Evolutionary conservation across 2,329 filamentous ascomycete species (phyloP).

Genomic region (Alternaria conjuncta): DNA sequence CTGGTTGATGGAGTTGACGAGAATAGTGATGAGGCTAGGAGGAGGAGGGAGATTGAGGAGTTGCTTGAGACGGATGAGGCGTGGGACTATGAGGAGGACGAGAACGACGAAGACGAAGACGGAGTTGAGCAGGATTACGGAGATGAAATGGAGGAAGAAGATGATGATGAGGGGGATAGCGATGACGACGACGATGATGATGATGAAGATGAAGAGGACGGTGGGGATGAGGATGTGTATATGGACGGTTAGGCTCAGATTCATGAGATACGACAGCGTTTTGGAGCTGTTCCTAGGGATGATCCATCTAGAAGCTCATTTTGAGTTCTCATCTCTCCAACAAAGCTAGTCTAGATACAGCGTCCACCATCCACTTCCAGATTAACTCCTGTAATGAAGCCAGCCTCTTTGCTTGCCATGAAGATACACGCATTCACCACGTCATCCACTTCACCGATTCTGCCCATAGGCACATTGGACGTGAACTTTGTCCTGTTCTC

Average conservation of each 20-base stretch:
- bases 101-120: not conserved
- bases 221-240: not conserved
- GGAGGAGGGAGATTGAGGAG: slow-evolving; percentile 26
- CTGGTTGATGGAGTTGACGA: slow-evolving; percentile 4
- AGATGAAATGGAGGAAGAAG: not conserved
- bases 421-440: slow-evolving; percentile 64
- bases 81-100: not conserved
- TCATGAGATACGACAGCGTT: not conserved
- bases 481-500: slow-evolving; percentile 61
- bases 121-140: not conserved
- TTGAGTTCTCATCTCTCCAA: not conserved
- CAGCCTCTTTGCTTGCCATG: slow-evolving; percentile 64
- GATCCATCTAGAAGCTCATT: not conserved
- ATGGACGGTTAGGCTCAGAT: not conserved
- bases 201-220: slow-evolving; percentile 16
- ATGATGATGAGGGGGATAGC: not conserved
- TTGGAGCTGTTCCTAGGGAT: not conserved
- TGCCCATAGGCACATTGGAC: slow-evolving; percentile 64
- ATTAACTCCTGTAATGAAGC: slow-evolving; percentile 65
- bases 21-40: slow-evolving; percentile 14
- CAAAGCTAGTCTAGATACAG: slow-evolving; percentile 33
- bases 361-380: slow-evolving; percentile 50
- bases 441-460: slow-evolving; percentile 66
- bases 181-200: not conserved
- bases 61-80: slow-evolving; percentile 25